Evolutionary conservation across 441 rosid species (phyloP).

Genomic region (Iberis amara): DNA sequence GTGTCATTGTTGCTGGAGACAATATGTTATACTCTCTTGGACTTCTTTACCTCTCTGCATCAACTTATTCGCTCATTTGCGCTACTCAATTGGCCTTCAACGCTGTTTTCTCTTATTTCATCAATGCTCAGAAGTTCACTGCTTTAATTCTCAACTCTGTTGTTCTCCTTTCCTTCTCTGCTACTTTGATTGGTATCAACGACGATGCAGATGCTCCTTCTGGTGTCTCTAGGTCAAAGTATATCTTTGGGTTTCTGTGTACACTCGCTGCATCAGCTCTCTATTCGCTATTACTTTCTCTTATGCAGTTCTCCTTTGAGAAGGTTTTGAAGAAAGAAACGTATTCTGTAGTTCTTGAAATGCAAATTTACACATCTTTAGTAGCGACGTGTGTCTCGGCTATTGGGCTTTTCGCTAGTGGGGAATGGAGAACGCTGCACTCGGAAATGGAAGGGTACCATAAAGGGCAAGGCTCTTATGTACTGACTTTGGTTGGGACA

Average conservation of each 20-base stretch:
- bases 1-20: slow-evolving; percentile 65
- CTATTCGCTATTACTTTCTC: slow-evolving; percentile 78
- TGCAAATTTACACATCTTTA: slow-evolving; percentile 69
- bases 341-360: slow-evolving; percentile 62
- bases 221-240: slow-evolving; percentile 55
- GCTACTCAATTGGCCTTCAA: slow-evolving; percentile 82
- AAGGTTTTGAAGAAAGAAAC: slow-evolving; percentile 63
- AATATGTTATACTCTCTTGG: slow-evolving; percentile 75
- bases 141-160: slow-evolving; percentile 64
- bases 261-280: slow-evolving; percentile 68
- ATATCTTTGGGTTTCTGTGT: slow-evolving; percentile 50
- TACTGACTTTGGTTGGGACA: slow-evolving; percentile 58
- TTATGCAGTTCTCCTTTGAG: slow-evolving; percentile 73
- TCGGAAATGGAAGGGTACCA: slow-evolving; percentile 59
- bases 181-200: slow-evolving; percentile 65
- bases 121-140: slow-evolving; percentile 83
- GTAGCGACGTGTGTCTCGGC: slow-evolving; percentile 53
- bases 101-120: slow-evolving; percentile 70
- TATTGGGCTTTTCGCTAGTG: slow-evolving; percentile 66
- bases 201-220: slow-evolving; percentile 55
- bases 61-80: slow-evolving; percentile 84
- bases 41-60: slow-evolving; percentile 74
- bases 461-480: slow-evolving; percentile 55
- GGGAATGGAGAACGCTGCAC: slow-evolving; percentile 75
- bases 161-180: slow-evolving; percentile 60